Conservation (phyloP, 768 basidiomycete species). For the Phylloporus sp. region DNA sequence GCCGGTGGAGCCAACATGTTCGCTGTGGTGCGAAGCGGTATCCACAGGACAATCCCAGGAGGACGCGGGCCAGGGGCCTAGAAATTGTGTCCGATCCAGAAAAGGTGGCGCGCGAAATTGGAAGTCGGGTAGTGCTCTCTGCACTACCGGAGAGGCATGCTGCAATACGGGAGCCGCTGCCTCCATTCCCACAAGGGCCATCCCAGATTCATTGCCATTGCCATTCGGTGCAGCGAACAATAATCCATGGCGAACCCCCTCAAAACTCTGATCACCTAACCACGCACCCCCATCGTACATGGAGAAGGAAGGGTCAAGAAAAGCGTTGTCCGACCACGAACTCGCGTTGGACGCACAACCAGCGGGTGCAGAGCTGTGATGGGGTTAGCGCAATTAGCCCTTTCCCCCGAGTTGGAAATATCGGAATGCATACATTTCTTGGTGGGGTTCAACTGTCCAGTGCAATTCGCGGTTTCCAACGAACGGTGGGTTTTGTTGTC, state of each 20-base stretch:
- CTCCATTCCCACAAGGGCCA: not conserved
- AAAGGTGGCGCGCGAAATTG: not conserved
- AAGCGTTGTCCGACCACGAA: not conserved
- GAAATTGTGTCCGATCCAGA: not conserved
- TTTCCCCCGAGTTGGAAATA: not conserved
- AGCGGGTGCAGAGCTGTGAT: not conserved
- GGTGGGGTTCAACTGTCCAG: not conserved
- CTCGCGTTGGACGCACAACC: not conserved
- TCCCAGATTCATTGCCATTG: not conserved
- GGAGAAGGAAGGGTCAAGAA: not conserved
- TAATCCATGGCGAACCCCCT: not conserved
- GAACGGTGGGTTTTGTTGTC: slow-evolving; percentile 1
- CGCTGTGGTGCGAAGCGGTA: not conserved
- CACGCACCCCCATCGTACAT: not conserved
- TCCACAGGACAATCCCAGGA: slow-evolving; percentile 4
- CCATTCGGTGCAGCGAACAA: not conserved
- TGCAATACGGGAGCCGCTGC: not conserved
- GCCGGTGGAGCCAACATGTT: not conserved
- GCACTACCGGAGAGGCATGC: not conserved
- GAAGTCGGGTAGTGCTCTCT: not conserved
- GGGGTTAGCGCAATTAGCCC: not conserved
- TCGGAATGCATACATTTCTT: slow-evolving; percentile 12
- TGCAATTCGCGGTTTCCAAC: not conserved
- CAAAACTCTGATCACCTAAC: not conserved
- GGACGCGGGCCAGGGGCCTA: not conserved